Evolutionary conservation across 2,329 filamentous ascomycete species (phyloP), one percentile per base, ranked within the genome.

Genomic region (Phaeomoniella chlamydospora): DNA sequence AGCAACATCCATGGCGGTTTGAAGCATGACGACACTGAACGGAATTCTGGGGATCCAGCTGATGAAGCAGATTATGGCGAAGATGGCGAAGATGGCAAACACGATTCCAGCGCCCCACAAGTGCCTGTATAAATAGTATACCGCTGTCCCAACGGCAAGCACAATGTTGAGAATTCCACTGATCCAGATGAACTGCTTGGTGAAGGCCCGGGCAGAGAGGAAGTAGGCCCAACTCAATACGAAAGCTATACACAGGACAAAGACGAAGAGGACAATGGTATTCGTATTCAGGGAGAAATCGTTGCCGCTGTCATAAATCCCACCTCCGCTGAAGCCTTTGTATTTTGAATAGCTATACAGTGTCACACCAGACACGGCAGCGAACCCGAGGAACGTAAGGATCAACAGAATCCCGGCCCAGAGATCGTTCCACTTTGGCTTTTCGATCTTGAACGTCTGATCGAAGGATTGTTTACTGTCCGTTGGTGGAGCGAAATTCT

Each of bases 151-250:
- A n/a, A 94, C 64, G 1, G 83, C 84, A 47, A 85, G 79, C 37
- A 80, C 62, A 48, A 94, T 80, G 56, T 94, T 92, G 38, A 93
- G 65, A 35, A 94, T 88, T 10, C 84, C 85, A 0, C 86, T 92
- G 29, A 86, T 72, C 83, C 85, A 94, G 53, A 94, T 92, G 47
- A 94, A 86, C 51, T 84, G 74, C 59, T 90, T 92, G 3, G 87
- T 86, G 45, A 88, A 88, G 33, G 72, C 61, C 37, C 85, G 74
- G 4, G 83, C 81, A 2, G 77, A 56, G 57, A 75, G 74, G 48
- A 94, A 74, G 54, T 94, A 96, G 15, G 61, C 66, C 50, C 75
- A 81, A 22, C 82, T 87, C 30, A 94, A 62, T 2, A 83, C 68
- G 15, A 87, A 67, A 4, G 85, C 81, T 29, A 86, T 67, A 12